Evolutionary conservation across 1,284 basidiomycete genomes (phyloP), one percentile per base, ranked within the genome.

Genomic region (Coniferiporia sulphurascens): DNA sequence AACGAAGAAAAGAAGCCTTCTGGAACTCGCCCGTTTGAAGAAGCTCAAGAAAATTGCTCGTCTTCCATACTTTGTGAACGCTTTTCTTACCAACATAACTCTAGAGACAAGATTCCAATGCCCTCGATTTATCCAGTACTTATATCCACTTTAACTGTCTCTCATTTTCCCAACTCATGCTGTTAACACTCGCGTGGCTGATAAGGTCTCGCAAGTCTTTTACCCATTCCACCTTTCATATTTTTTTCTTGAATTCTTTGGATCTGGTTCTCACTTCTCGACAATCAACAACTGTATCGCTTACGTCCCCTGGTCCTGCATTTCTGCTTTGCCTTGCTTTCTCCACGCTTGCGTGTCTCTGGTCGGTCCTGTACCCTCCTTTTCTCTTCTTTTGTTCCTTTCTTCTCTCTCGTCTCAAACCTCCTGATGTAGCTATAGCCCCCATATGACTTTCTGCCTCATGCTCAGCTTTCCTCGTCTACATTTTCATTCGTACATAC

Each of bases 371-470:
- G 43, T 4, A 38, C 53, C 22, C 22, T 45, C 41, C 21, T 44
- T 21, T 8, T 21, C n/a, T 44, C 7, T 32, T 41, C 34, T 21
- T 3, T 53, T n/a, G 8, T 19, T 49, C 34, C 9, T 56, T 41
- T 43, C 10, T 2, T 27, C 12, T 56, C 22, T 38, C 22, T 35
- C 27, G 53, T 48, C 55, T 56, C 46, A 19, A 50, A 19, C 7
- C 21, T 45, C 55, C 48, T 49, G 46, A 56, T 56, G 55, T 56
- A 56, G 55, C 55, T 56, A 48, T 56, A 56, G 55, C 55, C 55
- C 21, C 10, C 17, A 48, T 34, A 43, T 43, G 10, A 15, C 15
- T 15, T 46, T 50, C 7, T 32, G 48, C 22, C 21, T 17, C 32
- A 22, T 50, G 13, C 19, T 32, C 32, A 6, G 32, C 48, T 50